Conservation (phyloP, 2,329 filamentous ascomycete genomes). For the Fusarium luffae region DNA sequence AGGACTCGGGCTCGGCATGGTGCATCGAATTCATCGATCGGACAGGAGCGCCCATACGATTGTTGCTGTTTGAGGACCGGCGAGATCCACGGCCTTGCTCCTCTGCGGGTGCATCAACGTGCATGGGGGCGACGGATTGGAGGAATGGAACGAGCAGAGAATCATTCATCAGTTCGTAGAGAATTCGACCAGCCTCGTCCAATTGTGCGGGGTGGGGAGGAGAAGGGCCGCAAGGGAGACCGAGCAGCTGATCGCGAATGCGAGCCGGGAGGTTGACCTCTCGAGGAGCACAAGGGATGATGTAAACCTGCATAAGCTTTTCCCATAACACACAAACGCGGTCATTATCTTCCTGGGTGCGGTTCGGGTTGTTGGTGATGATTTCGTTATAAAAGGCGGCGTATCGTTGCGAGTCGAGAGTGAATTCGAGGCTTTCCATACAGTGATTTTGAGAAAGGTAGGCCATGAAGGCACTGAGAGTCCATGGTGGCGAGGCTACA, state of each 20-base stretch:
- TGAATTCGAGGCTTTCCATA: constrained; percentile 95
- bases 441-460: constrained; percentile 98
- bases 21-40: constrained; percentile 58
- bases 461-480: constrained; percentile 91
- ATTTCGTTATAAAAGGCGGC: constrained; percentile 66
- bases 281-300: constrained; percentile 82
- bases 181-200: constrained; percentile 84
- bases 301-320: constrained; percentile 89
- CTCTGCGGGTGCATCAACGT: constrained; percentile 51
- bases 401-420: constrained; percentile 91
- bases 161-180: constrained; percentile 97
- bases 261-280: constrained; percentile 91
- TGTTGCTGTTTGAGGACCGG: constrained; percentile 49
- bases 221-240: constrained; percentile 61
- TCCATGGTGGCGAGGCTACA: constrained; percentile 87
- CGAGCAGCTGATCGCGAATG: constrained; percentile 83
- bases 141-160: constrained; percentile 93
- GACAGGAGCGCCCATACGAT: constrained; percentile 49
- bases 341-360: constrained; percentile 60
- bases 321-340: constrained; percentile 87
- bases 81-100: constrained; percentile 58
- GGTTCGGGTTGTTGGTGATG: constrained; percentile 51
- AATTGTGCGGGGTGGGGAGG: constrained; percentile 81
- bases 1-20: constrained; percentile 59
- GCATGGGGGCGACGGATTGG: constrained; percentile 66